These are phyloP conservation scores for Camellia japonica DNA, from an alignment of 148 eudicot species.

Conservation along the genomic window DNA sequence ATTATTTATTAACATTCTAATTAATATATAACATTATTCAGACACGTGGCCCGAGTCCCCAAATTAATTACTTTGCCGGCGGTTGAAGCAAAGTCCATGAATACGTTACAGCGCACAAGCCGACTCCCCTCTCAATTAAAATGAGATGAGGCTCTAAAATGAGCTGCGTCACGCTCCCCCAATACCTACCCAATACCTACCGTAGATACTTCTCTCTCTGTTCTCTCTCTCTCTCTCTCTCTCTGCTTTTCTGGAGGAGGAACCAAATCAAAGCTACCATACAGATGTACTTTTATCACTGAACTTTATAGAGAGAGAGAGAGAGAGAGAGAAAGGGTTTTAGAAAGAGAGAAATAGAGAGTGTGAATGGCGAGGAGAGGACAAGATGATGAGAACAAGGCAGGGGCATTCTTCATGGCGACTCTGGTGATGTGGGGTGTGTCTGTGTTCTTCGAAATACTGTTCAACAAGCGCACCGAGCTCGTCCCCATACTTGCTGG, in stretches of 20 bases:
- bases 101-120: background rate
- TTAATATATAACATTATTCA: too few species aligned
- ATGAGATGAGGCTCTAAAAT: background rate
- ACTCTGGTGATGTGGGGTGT: constrained; percentile 68
- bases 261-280: background rate
- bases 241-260: background rate
- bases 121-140: background rate
- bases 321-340: background rate
- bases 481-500: constrained; percentile 44
- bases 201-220: background rate
- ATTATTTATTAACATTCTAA: too few species aligned
- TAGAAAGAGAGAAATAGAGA: constrained; percentile 10
- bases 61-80: too few species aligned
- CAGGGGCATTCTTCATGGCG: constrained; percentile 50
- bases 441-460: constrained; percentile 62
- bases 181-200: too few species aligned
- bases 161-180: background rate
- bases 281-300: background rate
- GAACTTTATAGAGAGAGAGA: background rate
- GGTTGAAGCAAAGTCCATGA: background rate
- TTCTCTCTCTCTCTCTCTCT: background rate
- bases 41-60: too few species aligned
- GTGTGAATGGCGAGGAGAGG: constrained; percentile 17
- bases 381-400: constrained; percentile 27
- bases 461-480: constrained; percentile 47